Percentiles rank a stretch among this genome's conserved stretches.
Conservation (phyloP, 192 early-diverging fungal genomes). For the Lobosporangium transversale region DNA sequence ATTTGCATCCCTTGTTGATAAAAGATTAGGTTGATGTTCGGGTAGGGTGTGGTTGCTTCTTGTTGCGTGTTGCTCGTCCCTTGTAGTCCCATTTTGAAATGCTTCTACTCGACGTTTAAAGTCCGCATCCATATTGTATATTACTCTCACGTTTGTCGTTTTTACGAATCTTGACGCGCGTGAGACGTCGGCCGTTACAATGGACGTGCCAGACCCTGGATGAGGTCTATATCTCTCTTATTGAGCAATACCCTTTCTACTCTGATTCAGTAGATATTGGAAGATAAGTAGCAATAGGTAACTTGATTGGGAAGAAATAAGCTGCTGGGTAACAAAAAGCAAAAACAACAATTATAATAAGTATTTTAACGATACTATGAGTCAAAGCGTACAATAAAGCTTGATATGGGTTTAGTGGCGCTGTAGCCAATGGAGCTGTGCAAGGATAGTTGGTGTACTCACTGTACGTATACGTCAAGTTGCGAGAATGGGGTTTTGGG, state of each 20-base stretch:
- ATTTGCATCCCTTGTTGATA: not conserved
- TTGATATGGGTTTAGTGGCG: too few relatives aligned
- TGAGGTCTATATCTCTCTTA: too few relatives aligned
- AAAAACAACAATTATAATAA: too few relatives aligned
- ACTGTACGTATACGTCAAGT: not conserved
- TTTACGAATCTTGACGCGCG: not conserved
- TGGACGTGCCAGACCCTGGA: too few relatives aligned
- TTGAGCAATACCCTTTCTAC: too few relatives aligned
- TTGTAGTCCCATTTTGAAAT: not conserved
- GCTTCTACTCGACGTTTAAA: slow-evolving; percentile 23
- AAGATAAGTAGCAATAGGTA: too few relatives aligned
- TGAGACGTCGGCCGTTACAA: too few relatives aligned
- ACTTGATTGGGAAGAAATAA: too few relatives aligned
- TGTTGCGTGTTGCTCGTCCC: slow-evolving; percentile 7
- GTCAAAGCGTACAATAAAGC: too few relatives aligned
- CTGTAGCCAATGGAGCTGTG: slow-evolving; percentile 5
- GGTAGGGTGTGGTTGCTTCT: slow-evolving; percentile 2
- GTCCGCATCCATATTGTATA: slow-evolving; percentile 14
- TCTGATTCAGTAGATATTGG: too few relatives aligned
- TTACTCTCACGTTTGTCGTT: not conserved
- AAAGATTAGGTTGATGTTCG: not conserved
- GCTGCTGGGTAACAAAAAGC: too few relatives aligned
- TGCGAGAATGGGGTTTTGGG: slow-evolving; percentile 8
- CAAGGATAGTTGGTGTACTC: not conserved
- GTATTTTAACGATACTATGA: too few relatives aligned